A percentile compares a stretch with the other conserved stretches of the same genome.
phyloP scores from a whole-genome alignment of 2,329 filamentous ascomycete genomes.

The Zelopaecilomyces penicillatus region DNA sequence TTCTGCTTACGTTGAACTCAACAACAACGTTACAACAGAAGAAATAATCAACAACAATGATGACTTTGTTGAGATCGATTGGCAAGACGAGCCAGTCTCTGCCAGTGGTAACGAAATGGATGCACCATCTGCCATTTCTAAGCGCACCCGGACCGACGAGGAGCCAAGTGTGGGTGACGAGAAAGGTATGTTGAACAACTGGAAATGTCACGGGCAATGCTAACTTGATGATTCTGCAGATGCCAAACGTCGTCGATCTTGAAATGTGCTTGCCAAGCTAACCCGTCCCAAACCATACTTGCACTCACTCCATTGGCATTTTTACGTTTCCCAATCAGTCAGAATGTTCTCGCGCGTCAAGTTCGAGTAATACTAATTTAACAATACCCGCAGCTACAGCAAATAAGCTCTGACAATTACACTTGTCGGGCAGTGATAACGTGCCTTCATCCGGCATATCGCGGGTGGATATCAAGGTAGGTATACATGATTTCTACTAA shows the following conservation, averaged over 20 bases:
- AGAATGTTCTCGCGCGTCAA: too few species aligned
- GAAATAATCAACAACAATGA: constrained; percentile 12
- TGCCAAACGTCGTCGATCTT: constrained; percentile 13
- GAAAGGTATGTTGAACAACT: constrained; percentile 8
- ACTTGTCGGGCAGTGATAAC: too few species aligned
- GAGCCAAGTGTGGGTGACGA: constrained; percentile 10
- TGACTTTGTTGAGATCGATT: constrained; percentile 17
- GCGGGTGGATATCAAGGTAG: too few species aligned
- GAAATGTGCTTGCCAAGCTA: constrained; percentile 2
- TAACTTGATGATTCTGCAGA: constrained; percentile 8
- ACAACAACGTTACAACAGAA: neutral
- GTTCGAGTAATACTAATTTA: too few species aligned
- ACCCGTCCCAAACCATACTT: constrained; percentile 4
- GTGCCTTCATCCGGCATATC: too few species aligned
- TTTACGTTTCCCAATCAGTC: too few species aligned
- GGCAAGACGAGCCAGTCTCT: constrained; percentile 11
- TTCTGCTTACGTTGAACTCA: too few species aligned
- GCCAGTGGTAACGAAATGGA: constrained; percentile 2
- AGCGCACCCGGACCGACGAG: constrained; percentile 12
- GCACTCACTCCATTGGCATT: neutral
- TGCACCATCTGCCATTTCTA: constrained; percentile 3
- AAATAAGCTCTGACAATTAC: too few species aligned
- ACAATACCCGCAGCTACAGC: too few species aligned
- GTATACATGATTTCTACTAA: too few species aligned
- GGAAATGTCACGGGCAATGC: neutral